Conservation (phyloP, 805 yeast species). For the Ogataea minuta region DNA sequence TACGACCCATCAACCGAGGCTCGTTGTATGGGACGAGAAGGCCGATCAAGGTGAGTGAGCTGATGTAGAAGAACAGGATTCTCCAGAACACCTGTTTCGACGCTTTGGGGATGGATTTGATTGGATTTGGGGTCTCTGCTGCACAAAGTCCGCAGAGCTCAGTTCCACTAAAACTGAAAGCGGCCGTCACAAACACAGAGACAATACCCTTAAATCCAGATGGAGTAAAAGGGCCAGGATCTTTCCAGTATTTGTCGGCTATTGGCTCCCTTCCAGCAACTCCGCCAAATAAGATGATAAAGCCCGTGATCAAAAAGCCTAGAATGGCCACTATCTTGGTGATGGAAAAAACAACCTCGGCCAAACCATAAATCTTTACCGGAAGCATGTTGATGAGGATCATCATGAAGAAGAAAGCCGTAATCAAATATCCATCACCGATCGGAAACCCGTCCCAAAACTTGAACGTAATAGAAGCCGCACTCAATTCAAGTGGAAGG, state of each 20-base stretch:
- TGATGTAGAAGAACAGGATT: constrained; percentile 45
- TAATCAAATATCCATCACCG: constrained; percentile 49
- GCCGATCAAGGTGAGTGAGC: constrained; percentile 45
- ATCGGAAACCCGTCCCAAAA: constrained; percentile 44
- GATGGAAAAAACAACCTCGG: constrained; percentile 50
- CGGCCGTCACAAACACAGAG: constrained; percentile 54
- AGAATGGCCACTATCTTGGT: constrained; percentile 48
- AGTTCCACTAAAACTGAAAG: constrained; percentile 54
- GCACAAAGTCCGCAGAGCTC: constrained; percentile 52
- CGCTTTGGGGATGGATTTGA: constrained; percentile 48
- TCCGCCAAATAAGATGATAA: constrained; percentile 48
- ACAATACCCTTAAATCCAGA: constrained; percentile 52
- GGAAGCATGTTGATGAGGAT: constrained; percentile 51
- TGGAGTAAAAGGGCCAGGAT: constrained; percentile 42
- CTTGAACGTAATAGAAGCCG: constrained; percentile 52
- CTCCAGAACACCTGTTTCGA: constrained; percentile 59
- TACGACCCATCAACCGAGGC: constrained; percentile 30
- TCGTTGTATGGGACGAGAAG: constrained; percentile 47
- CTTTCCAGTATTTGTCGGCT: constrained; percentile 45
- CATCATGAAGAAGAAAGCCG: constrained; percentile 48
- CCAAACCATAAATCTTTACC: constrained; percentile 54
- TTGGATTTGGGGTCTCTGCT: constrained; percentile 47
- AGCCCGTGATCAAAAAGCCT: constrained; percentile 55
- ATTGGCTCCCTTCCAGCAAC: constrained; percentile 43
- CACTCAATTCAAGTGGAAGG: constrained; percentile 50